Percentiles rank a stretch among this genome's conserved stretches.
Evolutionary conservation across 2,329 filamentous ascomycete genomes (phyloP).

Genomic region (Elsinoe ampelina): DNA sequence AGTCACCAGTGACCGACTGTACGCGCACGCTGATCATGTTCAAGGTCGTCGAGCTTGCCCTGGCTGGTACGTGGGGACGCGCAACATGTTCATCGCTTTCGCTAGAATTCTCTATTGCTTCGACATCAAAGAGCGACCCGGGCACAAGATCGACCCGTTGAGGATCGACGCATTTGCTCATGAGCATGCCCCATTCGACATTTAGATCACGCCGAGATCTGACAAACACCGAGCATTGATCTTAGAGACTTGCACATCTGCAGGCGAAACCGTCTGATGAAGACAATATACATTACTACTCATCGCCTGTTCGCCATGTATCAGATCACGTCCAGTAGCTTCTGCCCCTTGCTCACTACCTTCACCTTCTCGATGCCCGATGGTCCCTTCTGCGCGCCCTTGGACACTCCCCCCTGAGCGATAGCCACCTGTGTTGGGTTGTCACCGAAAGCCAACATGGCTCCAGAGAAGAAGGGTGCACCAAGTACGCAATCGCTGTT

Average conservation of each 20-base stretch:
- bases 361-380: constrained; percentile 4
- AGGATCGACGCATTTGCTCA: neutral
- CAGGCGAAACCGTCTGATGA: neutral
- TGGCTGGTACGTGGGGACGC: neutral
- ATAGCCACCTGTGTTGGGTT: constrained; percentile 24
- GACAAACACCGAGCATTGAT: neutral
- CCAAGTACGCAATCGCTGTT: constrained; percentile 25
- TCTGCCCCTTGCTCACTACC: constrained; percentile 8
- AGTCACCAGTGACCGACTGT: too few species aligned
- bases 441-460: constrained; percentile 29
- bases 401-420: constrained; percentile 28
- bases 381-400: constrained; percentile 1
- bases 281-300: neutral
- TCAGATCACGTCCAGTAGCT: neutral
- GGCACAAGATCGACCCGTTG: neutral
- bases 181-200: neutral
- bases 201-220: neutral
- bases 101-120: neutral
- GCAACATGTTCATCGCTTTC: neutral
- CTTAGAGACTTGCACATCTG: neutral
- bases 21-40: neutral
- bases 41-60: neutral
- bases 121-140: neutral
- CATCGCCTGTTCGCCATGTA: neutral
- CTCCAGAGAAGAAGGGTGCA: constrained; percentile 26